phyloP scores from a whole-genome alignment of 2,329 filamentous ascomycete genomes.

The Amauroascus verrucosus region DNA sequence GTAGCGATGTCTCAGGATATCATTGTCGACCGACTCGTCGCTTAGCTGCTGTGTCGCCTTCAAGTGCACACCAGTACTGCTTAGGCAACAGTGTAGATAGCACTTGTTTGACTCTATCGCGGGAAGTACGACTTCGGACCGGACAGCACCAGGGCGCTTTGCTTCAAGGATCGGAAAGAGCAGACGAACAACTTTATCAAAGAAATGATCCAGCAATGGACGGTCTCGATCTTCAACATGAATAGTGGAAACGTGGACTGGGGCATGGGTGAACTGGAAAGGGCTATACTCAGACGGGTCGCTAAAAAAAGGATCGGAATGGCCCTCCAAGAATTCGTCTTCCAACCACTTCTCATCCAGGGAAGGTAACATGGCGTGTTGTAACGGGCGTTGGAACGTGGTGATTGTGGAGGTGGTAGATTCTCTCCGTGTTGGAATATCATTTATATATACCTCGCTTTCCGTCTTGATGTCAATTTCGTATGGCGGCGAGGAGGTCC shows the following conservation, averaged over 20 bases:
- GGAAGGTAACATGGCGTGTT: conserved; percentile 55
- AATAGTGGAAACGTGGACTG: conserved; percentile 44
- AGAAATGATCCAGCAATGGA: conserved; percentile 78
- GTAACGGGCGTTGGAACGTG: conserved; percentile 71
- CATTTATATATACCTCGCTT: conserved; percentile 84
- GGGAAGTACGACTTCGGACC: conserved; percentile 72
- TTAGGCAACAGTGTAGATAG: conserved; percentile 92
- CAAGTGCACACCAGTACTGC: conserved; percentile 82
- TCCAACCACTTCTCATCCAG: conserved; percentile 60
- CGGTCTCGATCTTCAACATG: conserved; percentile 77
- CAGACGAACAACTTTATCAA: conserved; percentile 73
- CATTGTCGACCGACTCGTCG: conserved; percentile 68
- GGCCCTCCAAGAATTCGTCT: conserved; percentile 53
- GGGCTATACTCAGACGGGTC: conserved; percentile 65
- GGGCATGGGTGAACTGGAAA: conserved; percentile 68
- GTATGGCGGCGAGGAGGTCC: conserved; percentile 58
- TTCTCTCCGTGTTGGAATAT: conserved; percentile 73
- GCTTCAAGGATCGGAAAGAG: conserved; percentile 88
- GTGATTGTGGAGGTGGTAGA: conserved; percentile 87
- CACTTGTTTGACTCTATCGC: conserved; percentile 83
- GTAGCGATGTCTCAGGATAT: conserved; percentile 83
- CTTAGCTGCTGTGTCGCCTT: conserved; percentile 59
- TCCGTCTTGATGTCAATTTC: conserved; percentile 96
- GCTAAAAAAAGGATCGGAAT: conserved; percentile 55
- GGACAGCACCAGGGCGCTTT: conserved; percentile 73